phyloP scores from a whole-genome alignment of 768 basidiomycete species.

The Sarcomyxa edulis region DNA sequence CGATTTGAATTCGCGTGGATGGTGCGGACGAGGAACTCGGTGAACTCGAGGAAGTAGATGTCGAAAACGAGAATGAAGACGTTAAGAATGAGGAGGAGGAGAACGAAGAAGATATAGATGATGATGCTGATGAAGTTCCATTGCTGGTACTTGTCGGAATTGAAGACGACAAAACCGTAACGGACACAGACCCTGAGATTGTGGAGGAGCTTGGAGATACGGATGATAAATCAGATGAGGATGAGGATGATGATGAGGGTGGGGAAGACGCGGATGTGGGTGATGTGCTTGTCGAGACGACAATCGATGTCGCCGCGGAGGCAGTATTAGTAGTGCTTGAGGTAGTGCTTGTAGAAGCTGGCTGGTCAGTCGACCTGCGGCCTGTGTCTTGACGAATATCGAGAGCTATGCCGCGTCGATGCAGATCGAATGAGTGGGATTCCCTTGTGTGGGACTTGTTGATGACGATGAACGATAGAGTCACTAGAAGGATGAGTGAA shows the following conservation, averaged over 20 bases:
- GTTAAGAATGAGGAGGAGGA: not conserved
- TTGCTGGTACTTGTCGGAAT: not conserved
- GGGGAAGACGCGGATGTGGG: not conserved
- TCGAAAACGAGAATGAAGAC: not conserved
- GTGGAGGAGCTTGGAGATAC: not conserved
- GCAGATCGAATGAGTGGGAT: not conserved
- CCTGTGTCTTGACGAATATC: not conserved
- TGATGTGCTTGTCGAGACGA: not conserved
- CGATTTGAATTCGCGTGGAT: too few species aligned
- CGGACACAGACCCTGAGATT: not conserved
- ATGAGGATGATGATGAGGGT: not conserved
- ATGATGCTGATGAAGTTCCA: not conserved
- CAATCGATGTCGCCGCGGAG: not conserved
- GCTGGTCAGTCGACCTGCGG: not conserved
- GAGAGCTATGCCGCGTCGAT: too few species aligned
- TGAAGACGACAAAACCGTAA: not conserved
- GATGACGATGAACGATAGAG: conserved; percentile 1
- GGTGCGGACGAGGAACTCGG: too few species aligned
- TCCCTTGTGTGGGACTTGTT: not conserved
- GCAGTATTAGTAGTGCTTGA: not conserved
- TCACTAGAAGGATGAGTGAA: conserved; percentile 3
- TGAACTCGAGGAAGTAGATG: too few species aligned
- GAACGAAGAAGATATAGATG: not conserved
- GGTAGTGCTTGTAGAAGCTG: not conserved
- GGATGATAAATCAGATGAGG: not conserved